A percentile compares a stretch with the other conserved stretches of the same genome.
phyloP scores from a whole-genome alignment of 169 alveolate species.

The Cytauxzoon felis region DNA sequence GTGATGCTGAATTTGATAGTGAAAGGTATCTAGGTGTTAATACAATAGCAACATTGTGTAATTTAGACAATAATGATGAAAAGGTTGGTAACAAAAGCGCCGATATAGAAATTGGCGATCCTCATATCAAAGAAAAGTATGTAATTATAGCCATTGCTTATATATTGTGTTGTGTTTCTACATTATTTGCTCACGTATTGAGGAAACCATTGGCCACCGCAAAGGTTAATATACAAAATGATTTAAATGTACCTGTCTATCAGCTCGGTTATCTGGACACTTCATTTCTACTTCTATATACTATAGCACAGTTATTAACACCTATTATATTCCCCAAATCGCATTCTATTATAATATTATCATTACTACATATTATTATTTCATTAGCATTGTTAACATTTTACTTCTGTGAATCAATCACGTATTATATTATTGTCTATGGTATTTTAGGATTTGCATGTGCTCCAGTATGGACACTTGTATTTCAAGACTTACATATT shows the following conservation, averaged over 20 bases:
- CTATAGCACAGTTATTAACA: constrained; percentile 42
- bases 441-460: constrained; percentile 49
- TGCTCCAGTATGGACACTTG: constrained; percentile 26
- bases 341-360: constrained; percentile 3
- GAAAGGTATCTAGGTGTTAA: too few species aligned
- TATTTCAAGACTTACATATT: constrained; percentile 29
- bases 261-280: constrained; percentile 50
- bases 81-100: neutral
- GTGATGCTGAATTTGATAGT: too few species aligned
- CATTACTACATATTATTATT: constrained; percentile 32
- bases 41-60: too few species aligned
- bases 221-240: constrained; percentile 39
- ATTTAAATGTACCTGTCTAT: constrained; percentile 17
- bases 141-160: constrained; percentile 10
- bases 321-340: constrained; percentile 30
- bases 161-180: constrained; percentile 29
- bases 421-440: constrained; percentile 21
- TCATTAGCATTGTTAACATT: constrained; percentile 18
- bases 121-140: too few species aligned
- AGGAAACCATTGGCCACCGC: constrained; percentile 52
- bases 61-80: neutral
- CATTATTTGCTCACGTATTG: constrained; percentile 36
- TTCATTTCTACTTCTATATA: constrained; percentile 12
- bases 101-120: neutral
- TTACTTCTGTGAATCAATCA: neutral